Evolutionary conservation across 257 asterid species (phyloP).

Genomic region (Scutellaria minor): DNA sequence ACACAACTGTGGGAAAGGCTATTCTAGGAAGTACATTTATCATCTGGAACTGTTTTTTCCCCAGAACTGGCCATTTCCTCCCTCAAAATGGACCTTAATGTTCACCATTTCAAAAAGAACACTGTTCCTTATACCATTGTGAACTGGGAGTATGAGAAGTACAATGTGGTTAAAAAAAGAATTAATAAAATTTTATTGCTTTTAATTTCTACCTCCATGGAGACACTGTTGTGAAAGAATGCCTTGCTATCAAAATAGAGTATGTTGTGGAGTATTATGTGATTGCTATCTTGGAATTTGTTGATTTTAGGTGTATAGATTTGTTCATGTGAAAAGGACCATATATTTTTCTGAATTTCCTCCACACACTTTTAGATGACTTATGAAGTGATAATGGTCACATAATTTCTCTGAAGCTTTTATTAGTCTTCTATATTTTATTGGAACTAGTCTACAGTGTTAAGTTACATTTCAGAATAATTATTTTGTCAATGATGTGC

Average conservation of each 20-base stretch:
- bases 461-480: conserved; percentile 17
- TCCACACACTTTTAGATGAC: not conserved
- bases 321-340: conserved; percentile 4
- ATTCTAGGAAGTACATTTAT: not conserved
- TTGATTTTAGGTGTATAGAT: not conserved
- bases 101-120: conserved; percentile 2
- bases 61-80: not conserved
- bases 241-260: conserved; percentile 6
- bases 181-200: not conserved
- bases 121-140: not conserved
- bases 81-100: not conserved
- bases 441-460: conserved; percentile 1
- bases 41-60: not conserved
- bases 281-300: conserved; percentile 2
- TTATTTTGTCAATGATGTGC: conserved; percentile 28
- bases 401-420: not conserved
- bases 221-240: not conserved
- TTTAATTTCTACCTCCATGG: not conserved
- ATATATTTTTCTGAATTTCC: not conserved
- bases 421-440: not conserved
- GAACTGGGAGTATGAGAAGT: not conserved
- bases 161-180: no score
- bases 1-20: not conserved
- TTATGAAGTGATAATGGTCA: not conserved
- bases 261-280: conserved; percentile 1